These are phyloP conservation scores for Micromonas pusilla DNA, from an alignment of 139 green algal genomes.

Conservation along the genomic window DNA sequence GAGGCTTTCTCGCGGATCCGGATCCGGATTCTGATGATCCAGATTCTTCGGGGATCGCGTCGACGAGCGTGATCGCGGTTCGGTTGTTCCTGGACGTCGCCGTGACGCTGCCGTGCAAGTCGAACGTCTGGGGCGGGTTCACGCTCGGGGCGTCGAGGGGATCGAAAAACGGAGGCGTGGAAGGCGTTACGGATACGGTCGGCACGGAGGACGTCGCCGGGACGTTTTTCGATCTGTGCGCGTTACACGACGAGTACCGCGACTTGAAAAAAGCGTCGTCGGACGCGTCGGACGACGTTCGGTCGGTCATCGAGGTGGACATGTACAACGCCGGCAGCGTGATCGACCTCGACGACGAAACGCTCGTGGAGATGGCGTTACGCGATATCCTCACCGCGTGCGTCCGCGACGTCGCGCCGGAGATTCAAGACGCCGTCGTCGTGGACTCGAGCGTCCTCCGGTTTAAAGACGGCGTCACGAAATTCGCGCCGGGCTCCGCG, in stretches of 20 bases:
- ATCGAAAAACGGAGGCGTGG: too few species aligned
- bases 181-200: too few species aligned
- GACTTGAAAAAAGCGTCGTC: not conserved
- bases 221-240: conserved; percentile 36
- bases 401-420: conserved; percentile 6
- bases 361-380: not conserved
- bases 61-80: conserved; percentile 27
- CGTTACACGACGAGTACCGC: conserved; percentile 18
- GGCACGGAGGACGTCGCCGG: conserved; percentile 12
- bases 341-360: conserved; percentile 16
- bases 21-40: too few species aligned
- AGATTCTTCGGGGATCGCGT: not conserved
- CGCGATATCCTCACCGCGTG: not conserved
- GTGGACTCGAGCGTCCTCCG: conserved; percentile 24
- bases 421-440: not conserved
- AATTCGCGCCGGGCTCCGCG: conserved; percentile 5
- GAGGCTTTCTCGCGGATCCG: not conserved
- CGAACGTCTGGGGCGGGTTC: conserved; percentile 29
- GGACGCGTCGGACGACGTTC: conserved; percentile 9
- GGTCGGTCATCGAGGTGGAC: conserved; percentile 33
- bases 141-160: not conserved
- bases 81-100: conserved; percentile 14
- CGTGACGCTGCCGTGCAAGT: not conserved
- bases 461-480: conserved; percentile 4
- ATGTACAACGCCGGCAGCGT: conserved; percentile 31